A percentile compares a stretch with the other conserved stretches of the same genome.
These are phyloP conservation scores for Eudorina sp. DNA, from an alignment of 139 green algal species.

Conservation along the genomic window DNA sequence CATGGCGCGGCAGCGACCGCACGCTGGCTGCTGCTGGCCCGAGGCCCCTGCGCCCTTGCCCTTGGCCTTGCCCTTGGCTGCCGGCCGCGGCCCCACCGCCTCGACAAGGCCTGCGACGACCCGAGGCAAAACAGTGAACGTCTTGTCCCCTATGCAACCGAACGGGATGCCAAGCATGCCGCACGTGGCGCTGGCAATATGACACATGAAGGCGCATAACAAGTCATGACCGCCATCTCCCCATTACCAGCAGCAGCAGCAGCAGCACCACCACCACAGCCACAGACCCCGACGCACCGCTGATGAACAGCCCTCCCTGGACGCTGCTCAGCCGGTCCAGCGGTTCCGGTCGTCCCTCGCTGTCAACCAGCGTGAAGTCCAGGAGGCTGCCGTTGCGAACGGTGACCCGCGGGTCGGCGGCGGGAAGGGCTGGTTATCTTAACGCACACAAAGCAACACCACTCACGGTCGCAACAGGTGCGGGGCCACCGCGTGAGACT, in stretches of 20 bases:
- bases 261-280: too few relatives aligned
- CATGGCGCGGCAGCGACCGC: background rate
- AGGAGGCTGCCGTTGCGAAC: constrained; percentile 55
- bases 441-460: background rate
- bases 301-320: constrained; percentile 36
- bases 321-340: constrained; percentile 60
- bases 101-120: background rate
- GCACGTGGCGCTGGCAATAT: too few relatives aligned
- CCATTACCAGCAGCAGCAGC: background rate
- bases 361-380: constrained; percentile 66
- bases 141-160: background rate
- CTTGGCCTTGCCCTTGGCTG: background rate
- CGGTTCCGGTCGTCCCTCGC: constrained; percentile 55
- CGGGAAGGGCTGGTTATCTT: background rate
- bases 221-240: background rate
- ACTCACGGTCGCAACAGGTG: background rate
- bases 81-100: background rate
- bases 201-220: too few relatives aligned
- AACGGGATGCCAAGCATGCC: too few relatives aligned
- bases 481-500: too few relatives aligned
- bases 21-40: too few relatives aligned
- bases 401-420: background rate
- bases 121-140: background rate
- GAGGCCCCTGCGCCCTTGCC: background rate
- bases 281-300: constrained; percentile 43